Evolutionary conservation across 2,329 filamentous ascomycete species (phyloP), one percentile per base, ranked within the genome.

Genomic region (Fusarium hostae): DNA sequence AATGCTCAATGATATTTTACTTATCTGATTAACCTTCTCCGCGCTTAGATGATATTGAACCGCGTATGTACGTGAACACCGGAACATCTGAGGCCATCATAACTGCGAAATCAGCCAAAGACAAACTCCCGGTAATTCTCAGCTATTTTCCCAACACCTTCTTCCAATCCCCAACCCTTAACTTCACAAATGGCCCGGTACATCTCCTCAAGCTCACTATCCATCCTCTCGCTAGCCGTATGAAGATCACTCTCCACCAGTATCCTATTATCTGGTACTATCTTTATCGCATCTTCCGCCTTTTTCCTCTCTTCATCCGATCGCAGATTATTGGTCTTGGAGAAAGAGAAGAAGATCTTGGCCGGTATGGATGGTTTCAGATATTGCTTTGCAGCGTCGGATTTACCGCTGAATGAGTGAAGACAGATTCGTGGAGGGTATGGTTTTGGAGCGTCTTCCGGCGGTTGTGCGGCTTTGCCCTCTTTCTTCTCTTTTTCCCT

Each of bases 191-290:
- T 86, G 61, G 86, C 89, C 18, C 90, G 84, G 57, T 91, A 88
- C 59, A 94, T 90, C 37, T 92, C 87, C 76, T 95, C 92, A 6
- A 98, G 82, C 62, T 89, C 83, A 5, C 82, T 80, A 78, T 98
- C 95, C 92, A 97, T 97, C 57, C 86, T 83, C 1, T 89, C 85
- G 0, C 95, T 95, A 0, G 95, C 95, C 11, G 84, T 88, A 79
- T 97, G 93, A 43, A 97, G 79, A 79, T 98, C 95, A 77, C 94
- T 97, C 80, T 98, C 95, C 4, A 96, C 86, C 30, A 98, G 83
- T 3, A 98, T 82, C 54, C 90, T 87, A 72, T 95, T 88, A 72
- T 94, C 91, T 0, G 95, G 94, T 2, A 96, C 85, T 3, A 86
- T 85, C 64, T 86, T 88, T 40, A 97, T 86, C 18, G 93, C 90